Base-by-base conservation (phyloP, 148 eudicot genomes). In the Cornus kousa region DNA sequence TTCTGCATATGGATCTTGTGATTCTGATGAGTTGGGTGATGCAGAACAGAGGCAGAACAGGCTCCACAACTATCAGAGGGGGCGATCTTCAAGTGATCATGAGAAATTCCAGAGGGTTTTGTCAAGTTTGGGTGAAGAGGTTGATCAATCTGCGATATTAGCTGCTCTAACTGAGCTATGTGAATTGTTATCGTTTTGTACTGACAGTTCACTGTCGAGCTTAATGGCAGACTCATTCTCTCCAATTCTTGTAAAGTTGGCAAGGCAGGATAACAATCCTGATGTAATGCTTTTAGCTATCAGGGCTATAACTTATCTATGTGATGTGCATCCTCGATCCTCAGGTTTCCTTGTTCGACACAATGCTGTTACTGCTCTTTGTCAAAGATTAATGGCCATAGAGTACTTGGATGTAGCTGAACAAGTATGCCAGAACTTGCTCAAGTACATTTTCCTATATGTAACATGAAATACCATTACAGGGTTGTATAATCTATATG, bases 341-440 rank as follows among this genome's bases (percentile, higher is more conserved):
- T 87, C 91, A 1, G 83, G 72, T 69, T 87, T 80, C 73, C 92
- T 96, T 83, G 92, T 90, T 78, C 90, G 86, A 71, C 89, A 96
- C 87, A 86, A 86, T 74, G 94, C 90, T 3, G 87, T 92, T 80
- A 88, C 92, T 83, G 92, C 88, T 73, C 87, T 96, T 82, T 96
- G 98, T 85, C 88, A 96, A 80, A 83, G 93, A 86, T 77, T 96
- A 81, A 84, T 78, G 83, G 85, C 86, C 59, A 88, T 92, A 40
- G 93, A 93, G 83, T 91, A 90, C 77, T 79, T 90, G 86, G 99
- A 96, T 81, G 93, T 96, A 62, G 99, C 98, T 66, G 99, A 96
- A 82, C 99, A 93, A 84, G 99, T 93, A 91, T 81, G 91, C 59
- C 50, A 66, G 33, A 71, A 31, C 32, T 77, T 71, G 5, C 24